phyloP scores from a whole-genome alignment of 169 alveolate genomes.

The Plasmodium relictum region DNA sequence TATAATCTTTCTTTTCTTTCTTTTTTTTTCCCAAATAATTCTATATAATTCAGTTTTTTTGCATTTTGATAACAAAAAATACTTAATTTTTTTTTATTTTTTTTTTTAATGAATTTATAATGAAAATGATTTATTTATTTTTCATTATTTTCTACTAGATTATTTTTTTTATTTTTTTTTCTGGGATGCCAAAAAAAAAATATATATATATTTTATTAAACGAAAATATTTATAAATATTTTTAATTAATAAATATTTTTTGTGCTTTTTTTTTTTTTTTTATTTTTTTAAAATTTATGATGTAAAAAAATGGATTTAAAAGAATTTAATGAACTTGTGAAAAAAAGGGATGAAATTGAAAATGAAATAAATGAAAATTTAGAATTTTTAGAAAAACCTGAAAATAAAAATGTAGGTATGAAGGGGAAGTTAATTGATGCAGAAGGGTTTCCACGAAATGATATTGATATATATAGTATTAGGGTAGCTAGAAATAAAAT shows the following conservation, averaged over 20 bases:
- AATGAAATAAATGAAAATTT: constrained; percentile 81
- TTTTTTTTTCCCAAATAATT: neutral
- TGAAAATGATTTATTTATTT: too few species aligned
- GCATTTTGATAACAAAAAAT: too few species aligned
- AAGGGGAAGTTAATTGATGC: constrained; percentile 80
- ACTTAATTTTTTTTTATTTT: too few species aligned
- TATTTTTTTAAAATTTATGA: neutral
- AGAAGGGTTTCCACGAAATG: constrained; percentile 84
- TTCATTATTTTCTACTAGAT: too few species aligned
- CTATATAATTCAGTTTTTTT: too few species aligned
- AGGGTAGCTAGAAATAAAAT: constrained; percentile 83
- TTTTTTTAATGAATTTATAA: too few species aligned
- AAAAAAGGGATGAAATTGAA: constrained; percentile 80
- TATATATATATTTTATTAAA: too few species aligned
- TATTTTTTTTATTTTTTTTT: too few species aligned
- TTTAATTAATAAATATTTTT: too few species aligned
- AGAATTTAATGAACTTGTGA: constrained; percentile 74
- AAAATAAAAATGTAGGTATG: constrained; percentile 82
- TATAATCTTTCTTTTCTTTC: neutral
- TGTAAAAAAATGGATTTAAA: constrained; percentile 24
- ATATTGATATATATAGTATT: constrained; percentile 83
- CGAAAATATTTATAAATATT: too few species aligned
- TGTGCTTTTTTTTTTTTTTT: constrained; percentile 12
- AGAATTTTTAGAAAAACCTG: constrained; percentile 80
- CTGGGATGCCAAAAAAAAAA: too few species aligned